These are phyloP conservation scores for Simplicillium sp. DNA, from an alignment of 2,329 filamentous ascomycete species.

Conservation along the genomic window DNA sequence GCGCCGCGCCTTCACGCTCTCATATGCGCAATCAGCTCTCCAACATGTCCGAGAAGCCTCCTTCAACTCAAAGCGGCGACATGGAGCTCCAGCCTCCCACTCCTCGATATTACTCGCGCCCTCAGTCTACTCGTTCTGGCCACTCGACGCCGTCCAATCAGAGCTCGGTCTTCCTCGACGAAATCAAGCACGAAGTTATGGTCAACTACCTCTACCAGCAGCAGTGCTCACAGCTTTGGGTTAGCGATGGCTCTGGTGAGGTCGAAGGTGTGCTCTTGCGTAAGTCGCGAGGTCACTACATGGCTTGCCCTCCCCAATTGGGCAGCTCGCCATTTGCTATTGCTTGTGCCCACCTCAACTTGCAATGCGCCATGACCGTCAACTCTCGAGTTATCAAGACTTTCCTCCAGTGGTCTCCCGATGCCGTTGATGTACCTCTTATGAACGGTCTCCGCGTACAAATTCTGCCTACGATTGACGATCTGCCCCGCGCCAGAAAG, in stretches of 20 bases:
- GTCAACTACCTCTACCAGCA: constrained; percentile 76
- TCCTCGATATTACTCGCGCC: constrained; percentile 38
- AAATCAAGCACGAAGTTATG: constrained; percentile 76
- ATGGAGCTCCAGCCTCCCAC: constrained; percentile 40
- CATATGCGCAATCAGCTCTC: constrained; percentile 14
- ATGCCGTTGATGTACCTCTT: constrained; percentile 65
- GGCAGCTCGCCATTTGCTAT: constrained; percentile 52
- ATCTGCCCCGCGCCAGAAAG: constrained; percentile 62
- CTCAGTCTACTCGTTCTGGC: constrained; percentile 40
- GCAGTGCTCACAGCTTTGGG: constrained; percentile 66
- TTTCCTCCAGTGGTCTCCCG: constrained; percentile 63
- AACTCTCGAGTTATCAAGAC: constrained; percentile 73
- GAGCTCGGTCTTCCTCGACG: constrained; percentile 52
- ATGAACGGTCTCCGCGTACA: constrained; percentile 71
- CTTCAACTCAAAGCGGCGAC: constrained; percentile 24
- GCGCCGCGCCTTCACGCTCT: constrained; percentile 10
- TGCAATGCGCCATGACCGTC: constrained; percentile 69
- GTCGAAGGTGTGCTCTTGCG: constrained; percentile 65
- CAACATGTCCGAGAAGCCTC: constrained; percentile 26
- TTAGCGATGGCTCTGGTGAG: constrained; percentile 58
- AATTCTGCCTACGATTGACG: constrained; percentile 62
- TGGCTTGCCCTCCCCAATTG: constrained; percentile 61
- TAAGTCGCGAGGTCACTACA: constrained; percentile 58
- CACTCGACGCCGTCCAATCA: constrained; percentile 28
- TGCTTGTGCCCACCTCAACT: constrained; percentile 58